Evolutionary conservation across 306 rosid genomes (phyloP), one percentile per base, ranked within the genome.

Genomic region (Ormosia semicastrata): DNA sequence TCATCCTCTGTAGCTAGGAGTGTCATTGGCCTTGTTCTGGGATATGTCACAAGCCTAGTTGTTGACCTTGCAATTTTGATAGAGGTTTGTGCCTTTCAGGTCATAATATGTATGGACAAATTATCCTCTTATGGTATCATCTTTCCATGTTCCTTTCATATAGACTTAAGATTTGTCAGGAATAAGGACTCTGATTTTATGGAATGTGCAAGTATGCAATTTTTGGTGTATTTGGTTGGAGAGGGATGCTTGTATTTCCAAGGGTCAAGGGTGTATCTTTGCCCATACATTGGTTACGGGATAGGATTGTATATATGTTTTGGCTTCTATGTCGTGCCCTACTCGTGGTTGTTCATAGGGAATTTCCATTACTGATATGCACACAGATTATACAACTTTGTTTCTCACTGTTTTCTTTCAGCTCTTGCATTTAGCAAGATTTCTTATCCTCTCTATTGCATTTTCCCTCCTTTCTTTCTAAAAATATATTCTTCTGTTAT

Each of bases 1-100:
- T 95, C 99, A 73, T 95, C 99, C 11, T 90, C 99, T 0, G 99
- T 93, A 40, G 99, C 99, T 46, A 91, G 93, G 83, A 79, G 99
- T 85, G 97, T 95, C 39, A 82, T 95, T 65, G 93, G 98, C 85
- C 94, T 95, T 87, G 99, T 95, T 82, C 70, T 95, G 40, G 99
- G 99, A 85, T 93, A 95, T 60, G 95, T 95, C 86, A 95, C 99
- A 64, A 91, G 97, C 89, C 75, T 95, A 62, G 97, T 95, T 3
- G 98, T 93, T 54, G 99, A 95, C 91, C 98, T 95, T 66, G 98
- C 94, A 54, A 91, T 93, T 88, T 87, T 95, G 40, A 85, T 95
- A 73, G 99, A 95, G 99, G 99, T 95, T 73, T 81, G 89, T 53
- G 29, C 76, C 84, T 76, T 58, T 81, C 6, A 75, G 34, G 58